Evolutionary conservation across 2,329 filamentous ascomycete species (phyloP).

Genomic region (Fusarium sp.): DNA sequence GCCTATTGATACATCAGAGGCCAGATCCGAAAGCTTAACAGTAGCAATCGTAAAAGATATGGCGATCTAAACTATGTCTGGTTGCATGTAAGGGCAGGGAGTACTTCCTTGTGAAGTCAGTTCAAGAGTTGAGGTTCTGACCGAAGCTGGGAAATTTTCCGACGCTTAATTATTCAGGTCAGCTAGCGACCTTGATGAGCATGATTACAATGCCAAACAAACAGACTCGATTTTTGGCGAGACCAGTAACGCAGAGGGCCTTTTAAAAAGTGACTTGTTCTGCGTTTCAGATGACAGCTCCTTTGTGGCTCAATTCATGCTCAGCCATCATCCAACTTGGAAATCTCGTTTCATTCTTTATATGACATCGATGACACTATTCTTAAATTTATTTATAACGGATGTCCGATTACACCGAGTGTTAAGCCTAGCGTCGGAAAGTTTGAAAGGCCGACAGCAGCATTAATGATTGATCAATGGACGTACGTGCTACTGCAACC

Average conservation of each 20-base stretch:
- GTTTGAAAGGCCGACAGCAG: not conserved
- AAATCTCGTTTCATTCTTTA: not conserved
- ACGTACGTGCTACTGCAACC: not conserved
- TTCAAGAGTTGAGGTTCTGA: not conserved
- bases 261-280: not conserved
- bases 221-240: not conserved
- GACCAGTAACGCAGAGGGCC: not conserved
- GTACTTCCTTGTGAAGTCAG: not conserved
- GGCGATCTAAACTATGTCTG: not conserved
- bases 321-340: not conserved
- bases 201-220: not conserved
- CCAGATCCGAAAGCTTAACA: constrained; percentile 9
- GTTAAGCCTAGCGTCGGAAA: not conserved
- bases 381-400: not conserved
- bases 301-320: not conserved
- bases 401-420: not conserved
- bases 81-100: not conserved
- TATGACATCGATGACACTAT: not conserved
- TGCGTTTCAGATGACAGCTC: not conserved
- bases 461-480: not conserved
- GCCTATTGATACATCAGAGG: constrained; percentile 10
- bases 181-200: not conserved
- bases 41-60: not conserved
- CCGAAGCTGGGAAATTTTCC: not conserved
- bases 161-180: not conserved